Evolutionary conservation across 2,329 filamentous ascomycete species (phyloP), one percentile per base, ranked within the genome.

Genomic region (Pseudonectria buxi): DNA sequence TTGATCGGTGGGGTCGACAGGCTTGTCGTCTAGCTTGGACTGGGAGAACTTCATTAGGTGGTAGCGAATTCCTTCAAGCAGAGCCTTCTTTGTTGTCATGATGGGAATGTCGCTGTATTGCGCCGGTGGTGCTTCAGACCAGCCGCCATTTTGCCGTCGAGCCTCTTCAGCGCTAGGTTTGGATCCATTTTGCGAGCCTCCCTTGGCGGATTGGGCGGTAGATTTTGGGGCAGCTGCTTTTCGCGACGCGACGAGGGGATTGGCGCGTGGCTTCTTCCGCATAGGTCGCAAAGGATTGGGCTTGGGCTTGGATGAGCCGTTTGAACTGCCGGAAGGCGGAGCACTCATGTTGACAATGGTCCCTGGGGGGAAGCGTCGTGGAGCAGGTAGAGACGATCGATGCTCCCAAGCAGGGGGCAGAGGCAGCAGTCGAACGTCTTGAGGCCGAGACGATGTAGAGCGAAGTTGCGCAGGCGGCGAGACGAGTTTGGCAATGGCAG

Each of bases 31-130:
- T 9, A 62, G 52, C 50, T 78, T 79, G 33, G 73, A 68, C 43
- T 83, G 72, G 38, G 64, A 57, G 49, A 98, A 80, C 49, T 86
- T 82, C 70, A 95, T 89, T 44, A 94, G 76, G 56, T 98, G 92
- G 53, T 88, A 81, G 32, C 90, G 83, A 40, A 94, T 66, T 6
- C 83, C 85, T 48, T 92, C 83, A 37, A 86, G 72, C 32, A 95
- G 62, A 9, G 81, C 78, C 52, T 81, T 80, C 62, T 94, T 94
- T 6, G 86, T 94, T 6, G 88, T 86, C 45, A 87, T 77, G 13
- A 96, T 71, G 11, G 86, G 86, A 49, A 71, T 71, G 27, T 74
- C 70, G 11, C 49, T 63, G 51, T 80, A 80, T 14, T 64, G 59
- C 1, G 56, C 52, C 3, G 68, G 65, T 2, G 70, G 63, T 18